Conservation (phyloP, 768 basidiomycete species). For the Dacryopinax spathularia region DNA sequence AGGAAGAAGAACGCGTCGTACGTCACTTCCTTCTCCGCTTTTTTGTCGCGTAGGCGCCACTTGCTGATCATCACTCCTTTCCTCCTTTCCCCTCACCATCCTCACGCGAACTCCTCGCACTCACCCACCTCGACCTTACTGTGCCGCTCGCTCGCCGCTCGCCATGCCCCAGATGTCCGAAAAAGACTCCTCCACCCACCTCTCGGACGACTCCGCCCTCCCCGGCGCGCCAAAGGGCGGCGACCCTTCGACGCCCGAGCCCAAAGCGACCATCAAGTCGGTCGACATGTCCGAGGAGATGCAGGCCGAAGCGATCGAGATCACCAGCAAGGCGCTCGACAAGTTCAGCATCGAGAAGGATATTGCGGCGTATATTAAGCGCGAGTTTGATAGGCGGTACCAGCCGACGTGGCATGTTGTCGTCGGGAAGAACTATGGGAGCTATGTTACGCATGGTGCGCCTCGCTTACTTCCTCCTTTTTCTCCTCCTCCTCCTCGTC, state of each 20-base stretch:
- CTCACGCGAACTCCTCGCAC: neutral
- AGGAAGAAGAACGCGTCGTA: neutral
- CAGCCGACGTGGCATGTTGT: conserved; percentile 98
- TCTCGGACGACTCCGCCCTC: neutral
- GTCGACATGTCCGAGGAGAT: conserved; percentile 95
- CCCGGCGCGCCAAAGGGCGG: neutral
- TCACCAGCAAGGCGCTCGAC: conserved; percentile 70
- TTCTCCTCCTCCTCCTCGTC: neutral
- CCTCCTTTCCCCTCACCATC: neutral
- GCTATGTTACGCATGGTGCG: conserved; percentile 92
- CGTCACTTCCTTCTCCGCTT: neutral
- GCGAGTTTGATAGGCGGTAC: conserved; percentile 86
- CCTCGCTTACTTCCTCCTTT: conserved; percentile 13
- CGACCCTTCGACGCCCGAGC: neutral
- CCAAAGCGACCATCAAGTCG: conserved; percentile 88
- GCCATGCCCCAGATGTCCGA: neutral
- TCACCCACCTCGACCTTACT: neutral
- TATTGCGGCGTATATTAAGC: conserved; percentile 95
- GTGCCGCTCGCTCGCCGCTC: neutral
- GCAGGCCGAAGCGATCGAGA: conserved; percentile 88
- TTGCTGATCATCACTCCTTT: neutral
- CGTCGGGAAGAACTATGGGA: conserved; percentile 97
- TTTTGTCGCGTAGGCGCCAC: neutral
- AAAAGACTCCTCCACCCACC: conserved; percentile 3
- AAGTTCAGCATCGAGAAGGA: conserved; percentile 95